Evolutionary conservation across 2,329 filamentous ascomycete genomes (phyloP).

Genomic region (Verticillium zaregamsianum): DNA sequence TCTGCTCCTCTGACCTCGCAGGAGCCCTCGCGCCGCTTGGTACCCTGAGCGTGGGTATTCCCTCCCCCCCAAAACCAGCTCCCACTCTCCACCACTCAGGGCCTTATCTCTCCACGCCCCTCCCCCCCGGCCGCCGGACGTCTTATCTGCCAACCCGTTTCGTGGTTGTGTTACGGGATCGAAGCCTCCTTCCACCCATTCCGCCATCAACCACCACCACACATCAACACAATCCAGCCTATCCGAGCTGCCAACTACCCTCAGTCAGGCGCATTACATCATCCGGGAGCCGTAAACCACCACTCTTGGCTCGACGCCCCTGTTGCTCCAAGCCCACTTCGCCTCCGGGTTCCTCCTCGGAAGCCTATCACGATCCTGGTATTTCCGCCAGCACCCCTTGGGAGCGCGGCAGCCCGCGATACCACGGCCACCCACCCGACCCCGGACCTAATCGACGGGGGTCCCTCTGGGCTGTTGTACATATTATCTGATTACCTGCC

Average conservation of each 20-base stretch:
- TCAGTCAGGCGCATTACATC: constrained; percentile 1
- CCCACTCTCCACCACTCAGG: background rate
- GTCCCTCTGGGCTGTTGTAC: constrained; percentile 23
- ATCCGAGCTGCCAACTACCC: background rate
- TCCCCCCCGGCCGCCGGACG: background rate
- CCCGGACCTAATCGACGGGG: constrained; percentile 3
- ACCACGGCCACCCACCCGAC: background rate
- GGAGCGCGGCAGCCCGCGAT: background rate
- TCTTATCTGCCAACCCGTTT: constrained; percentile 1
- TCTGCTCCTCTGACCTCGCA: background rate
- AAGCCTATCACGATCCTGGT: background rate
- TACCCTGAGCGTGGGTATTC: background rate
- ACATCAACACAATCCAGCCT: constrained; percentile 3
- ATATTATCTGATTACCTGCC: constrained; percentile 15
- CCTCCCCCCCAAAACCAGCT: background rate
- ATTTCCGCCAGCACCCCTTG: background rate
- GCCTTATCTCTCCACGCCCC: constrained; percentile 5
- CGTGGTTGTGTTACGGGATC: constrained; percentile 4
- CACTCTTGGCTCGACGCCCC: background rate
- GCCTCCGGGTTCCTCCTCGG: background rate
- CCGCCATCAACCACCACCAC: constrained; percentile 2
- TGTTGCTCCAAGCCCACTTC: background rate
- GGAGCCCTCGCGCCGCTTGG: background rate
- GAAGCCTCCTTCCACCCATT: background rate
- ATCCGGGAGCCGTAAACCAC: background rate